Base-by-base conservation (phyloP, 1,139 yeast species). In the Saccharomyces pastorianus region DNA sequence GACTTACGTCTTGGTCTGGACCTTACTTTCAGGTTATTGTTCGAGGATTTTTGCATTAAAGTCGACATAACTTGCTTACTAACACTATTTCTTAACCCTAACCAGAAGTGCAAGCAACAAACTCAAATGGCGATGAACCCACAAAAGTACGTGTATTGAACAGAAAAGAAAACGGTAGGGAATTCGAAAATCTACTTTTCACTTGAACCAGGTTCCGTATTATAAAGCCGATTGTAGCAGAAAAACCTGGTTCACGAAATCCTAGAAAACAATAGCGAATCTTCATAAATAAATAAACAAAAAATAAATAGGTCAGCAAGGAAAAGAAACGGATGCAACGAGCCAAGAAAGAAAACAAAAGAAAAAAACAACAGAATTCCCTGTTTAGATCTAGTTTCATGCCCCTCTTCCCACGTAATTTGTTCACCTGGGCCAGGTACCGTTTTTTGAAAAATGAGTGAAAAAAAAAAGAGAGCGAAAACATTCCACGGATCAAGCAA, bases 1-100 rank as follows among this genome's bases (percentile, higher is more conserved):
- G 67, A 61, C 8, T 65, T 58, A 47, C 69, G 62, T 54, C 68
- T 62, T 31, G 59, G 53, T 53, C 68, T 62, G 47, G 60, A 51
- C 46, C 55, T 52, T 44, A 58, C 47, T 31, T 50, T 38, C 44
- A 38, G 11, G 13, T 38, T 38, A 38, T 38, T 38, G 44, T 38
- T 38, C 44, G 44, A 38, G 11, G 44, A 11, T 8, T 2, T 38
- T 38, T n/a, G 44, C 11, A 9, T 38, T 17, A 38, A 8, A 11
- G 25, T 38, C 25, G 44, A 38, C 44, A 38, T 38, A 38, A 9
- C 20, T 17, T 38, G 3, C 13, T 8, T 17, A 17, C 25, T 38
- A 8, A 17, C 5, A 6, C 44, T 38, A 7, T 38, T 9, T 38
- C 44, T 38, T 9, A 38, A 38, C 25, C n/a, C 11, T 38, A 9